A percentile compares a stretch with the other conserved stretches of the same genome.
These are phyloP conservation scores for Sapria himalayana DNA, from an alignment of 345 rosid genomes.

Conservation along the genomic window DNA sequence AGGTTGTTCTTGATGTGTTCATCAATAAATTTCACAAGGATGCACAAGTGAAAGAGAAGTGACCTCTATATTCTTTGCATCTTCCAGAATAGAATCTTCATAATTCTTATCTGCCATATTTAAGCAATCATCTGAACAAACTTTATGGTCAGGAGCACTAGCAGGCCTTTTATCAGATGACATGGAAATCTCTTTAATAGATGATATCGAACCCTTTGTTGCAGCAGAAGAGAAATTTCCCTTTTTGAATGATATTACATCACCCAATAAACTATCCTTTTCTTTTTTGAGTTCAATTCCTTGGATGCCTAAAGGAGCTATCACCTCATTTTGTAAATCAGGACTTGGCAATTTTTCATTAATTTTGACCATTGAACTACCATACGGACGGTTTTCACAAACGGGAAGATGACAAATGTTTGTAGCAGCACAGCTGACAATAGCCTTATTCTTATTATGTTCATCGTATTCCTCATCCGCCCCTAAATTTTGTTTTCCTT, in stretches of 20 bases:
- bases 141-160: conserved; percentile 21
- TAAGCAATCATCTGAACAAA: conserved; percentile 18
- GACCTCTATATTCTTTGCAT: conserved; percentile 82
- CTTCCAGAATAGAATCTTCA: conserved; percentile 77
- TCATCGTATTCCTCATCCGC: conserved; percentile 23
- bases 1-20: too few species aligned
- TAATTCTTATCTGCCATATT: conserved; percentile 31
- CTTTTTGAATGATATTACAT: conserved; percentile 13
- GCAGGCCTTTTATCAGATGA: conserved; percentile 12
- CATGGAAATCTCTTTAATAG: conserved; percentile 13
- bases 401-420: conserved; percentile 12
- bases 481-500: conserved; percentile 18
- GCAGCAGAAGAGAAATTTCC: conserved; percentile 14
- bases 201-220: conserved; percentile 18
- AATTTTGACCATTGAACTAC: conserved; percentile 16
- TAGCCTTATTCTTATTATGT: conserved; percentile 20
- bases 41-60: conserved; percentile 7
- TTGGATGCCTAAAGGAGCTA: conserved; percentile 14
- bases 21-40: too few species aligned
- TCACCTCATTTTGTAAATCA: conserved; percentile 24
- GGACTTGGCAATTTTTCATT: conserved; percentile 21
- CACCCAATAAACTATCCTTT: conserved; percentile 11
- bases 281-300: conserved; percentile 18
- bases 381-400: conserved; percentile 11
- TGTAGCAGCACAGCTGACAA: conserved; percentile 11